Percentiles rank a stretch among this genome's conserved stretches.
Evolutionary conservation across 306 rosid genomes (phyloP).

Genomic region (Datisca glomerata): DNA sequence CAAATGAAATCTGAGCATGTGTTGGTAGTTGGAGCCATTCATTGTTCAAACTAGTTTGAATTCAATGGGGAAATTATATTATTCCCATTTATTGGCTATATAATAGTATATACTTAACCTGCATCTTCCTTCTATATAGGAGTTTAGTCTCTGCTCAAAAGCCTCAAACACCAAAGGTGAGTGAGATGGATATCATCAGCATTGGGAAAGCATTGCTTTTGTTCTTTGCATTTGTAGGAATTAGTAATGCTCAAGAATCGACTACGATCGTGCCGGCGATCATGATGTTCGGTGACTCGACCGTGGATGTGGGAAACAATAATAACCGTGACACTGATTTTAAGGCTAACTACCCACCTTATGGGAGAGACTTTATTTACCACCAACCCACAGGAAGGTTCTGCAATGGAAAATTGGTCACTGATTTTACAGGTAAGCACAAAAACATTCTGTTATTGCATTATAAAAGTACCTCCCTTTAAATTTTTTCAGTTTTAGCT

Average conservation of each 20-base stretch:
- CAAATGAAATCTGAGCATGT: no score
- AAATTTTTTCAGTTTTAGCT: not conserved
- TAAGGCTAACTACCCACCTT: slow-evolving; percentile 56
- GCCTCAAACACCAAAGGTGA: not conserved
- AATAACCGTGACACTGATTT: slow-evolving; percentile 22
- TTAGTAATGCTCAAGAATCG: not conserved
- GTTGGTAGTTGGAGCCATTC: no score
- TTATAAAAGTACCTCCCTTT: not conserved
- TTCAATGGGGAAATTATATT: no score
- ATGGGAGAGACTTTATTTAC: slow-evolving; percentile 53
- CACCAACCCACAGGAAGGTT: slow-evolving; percentile 54
- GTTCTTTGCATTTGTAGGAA: not conserved
- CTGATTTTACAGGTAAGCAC: slow-evolving; percentile 38
- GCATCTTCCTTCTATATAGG: no score
- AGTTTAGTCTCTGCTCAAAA: no score
- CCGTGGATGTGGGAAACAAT: slow-evolving; percentile 60
- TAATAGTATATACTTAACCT: no score
- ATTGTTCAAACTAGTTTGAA: no score
- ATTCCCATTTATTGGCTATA: no score
- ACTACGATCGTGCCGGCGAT: slow-evolving; percentile 40
- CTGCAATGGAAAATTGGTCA: slow-evolving; percentile 55
- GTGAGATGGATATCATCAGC: not conserved
- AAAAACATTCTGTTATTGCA: not conserved
- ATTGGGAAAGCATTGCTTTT: not conserved
- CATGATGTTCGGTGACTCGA: slow-evolving; percentile 61